Percentiles rank a stretch among this genome's conserved stretches.
These are phyloP conservation scores for Orbilia blumenaviensis DNA, from an alignment of 2,329 filamentous ascomycete genomes.

Conservation along the genomic window DNA sequence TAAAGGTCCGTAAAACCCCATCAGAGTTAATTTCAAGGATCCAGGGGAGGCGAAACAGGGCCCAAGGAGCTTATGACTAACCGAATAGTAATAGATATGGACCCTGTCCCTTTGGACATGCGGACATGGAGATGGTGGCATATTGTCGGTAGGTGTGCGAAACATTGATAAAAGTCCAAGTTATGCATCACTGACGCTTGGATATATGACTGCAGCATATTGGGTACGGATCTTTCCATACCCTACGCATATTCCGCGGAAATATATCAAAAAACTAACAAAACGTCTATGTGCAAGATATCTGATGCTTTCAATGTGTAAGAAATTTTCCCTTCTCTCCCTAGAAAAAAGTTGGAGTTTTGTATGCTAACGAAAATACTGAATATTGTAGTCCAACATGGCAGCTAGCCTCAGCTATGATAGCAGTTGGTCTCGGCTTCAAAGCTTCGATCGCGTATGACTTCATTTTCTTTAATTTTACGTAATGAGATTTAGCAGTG, in stretches of 20 bases:
- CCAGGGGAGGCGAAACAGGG: conserved; percentile 8
- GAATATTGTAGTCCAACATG: conserved; percentile 43
- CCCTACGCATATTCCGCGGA: background rate
- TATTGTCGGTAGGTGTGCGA: conserved; percentile 58
- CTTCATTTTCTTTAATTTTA: conserved; percentile 54
- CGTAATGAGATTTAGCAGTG: conserved; percentile 32
- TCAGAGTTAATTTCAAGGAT: background rate
- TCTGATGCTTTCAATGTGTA: conserved; percentile 53
- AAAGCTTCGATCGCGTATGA: conserved; percentile 53
- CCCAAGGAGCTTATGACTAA: conserved; percentile 47
- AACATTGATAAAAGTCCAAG: background rate
- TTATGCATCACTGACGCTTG: conserved; percentile 38
- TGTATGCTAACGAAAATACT: conserved; percentile 7
- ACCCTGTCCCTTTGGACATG: conserved; percentile 60
- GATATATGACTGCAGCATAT: conserved; percentile 23
- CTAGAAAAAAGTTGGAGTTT: background rate
- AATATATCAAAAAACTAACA: conserved; percentile 17
- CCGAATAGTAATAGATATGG: conserved; percentile 51
- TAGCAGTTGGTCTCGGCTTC: conserved; percentile 51
- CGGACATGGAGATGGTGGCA: conserved; percentile 64
- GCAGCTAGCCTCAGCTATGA: conserved; percentile 50
- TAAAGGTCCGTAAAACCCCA: conserved; percentile 34
- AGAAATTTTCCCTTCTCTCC: background rate
- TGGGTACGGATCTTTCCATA: conserved; percentile 25
- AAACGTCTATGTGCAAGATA: conserved; percentile 22